phyloP scores from a whole-genome alignment of 2,329 filamentous ascomycete species.

The Diaporthe citrichinensis region DNA sequence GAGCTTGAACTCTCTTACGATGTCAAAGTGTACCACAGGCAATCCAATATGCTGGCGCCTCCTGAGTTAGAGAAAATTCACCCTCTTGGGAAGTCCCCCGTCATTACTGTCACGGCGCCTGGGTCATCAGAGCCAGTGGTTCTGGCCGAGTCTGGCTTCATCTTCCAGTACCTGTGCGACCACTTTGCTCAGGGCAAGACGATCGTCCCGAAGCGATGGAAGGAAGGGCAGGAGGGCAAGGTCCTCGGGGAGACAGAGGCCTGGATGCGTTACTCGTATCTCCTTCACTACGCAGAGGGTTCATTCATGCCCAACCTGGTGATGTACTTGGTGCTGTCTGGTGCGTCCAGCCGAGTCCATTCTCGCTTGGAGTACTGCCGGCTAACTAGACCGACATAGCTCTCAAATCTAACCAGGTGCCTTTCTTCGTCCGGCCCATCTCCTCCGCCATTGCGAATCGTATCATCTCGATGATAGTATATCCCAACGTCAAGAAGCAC shows the following conservation, averaged over 20 bases:
- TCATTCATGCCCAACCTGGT: constrained; percentile 82
- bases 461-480: constrained; percentile 57
- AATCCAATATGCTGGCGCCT: constrained; percentile 73
- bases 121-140: constrained; percentile 64
- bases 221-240: constrained; percentile 69
- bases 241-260: constrained; percentile 73
- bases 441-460: constrained; percentile 61
- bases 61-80: constrained; percentile 83
- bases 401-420: constrained; percentile 61
- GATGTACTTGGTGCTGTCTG: constrained; percentile 71
- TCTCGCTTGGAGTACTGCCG: not conserved
- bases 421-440: constrained; percentile 68
- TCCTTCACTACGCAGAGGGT: constrained; percentile 89
- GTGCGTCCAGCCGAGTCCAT: constrained; percentile 52
- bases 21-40: constrained; percentile 83
- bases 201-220: constrained; percentile 68
- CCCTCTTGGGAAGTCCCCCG: constrained; percentile 88
- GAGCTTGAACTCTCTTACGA: constrained; percentile 86
- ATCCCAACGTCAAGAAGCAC: constrained; percentile 64
- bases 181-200: constrained; percentile 63
- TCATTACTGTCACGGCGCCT: constrained; percentile 74
- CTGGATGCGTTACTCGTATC: constrained; percentile 74
- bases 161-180: constrained; percentile 86
- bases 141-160: constrained; percentile 85
- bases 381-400: constrained; percentile 45